These are phyloP conservation scores for Xylariaceae sp. DNA, from an alignment of 2,329 filamentous ascomycete species.

Conservation along the genomic window DNA sequence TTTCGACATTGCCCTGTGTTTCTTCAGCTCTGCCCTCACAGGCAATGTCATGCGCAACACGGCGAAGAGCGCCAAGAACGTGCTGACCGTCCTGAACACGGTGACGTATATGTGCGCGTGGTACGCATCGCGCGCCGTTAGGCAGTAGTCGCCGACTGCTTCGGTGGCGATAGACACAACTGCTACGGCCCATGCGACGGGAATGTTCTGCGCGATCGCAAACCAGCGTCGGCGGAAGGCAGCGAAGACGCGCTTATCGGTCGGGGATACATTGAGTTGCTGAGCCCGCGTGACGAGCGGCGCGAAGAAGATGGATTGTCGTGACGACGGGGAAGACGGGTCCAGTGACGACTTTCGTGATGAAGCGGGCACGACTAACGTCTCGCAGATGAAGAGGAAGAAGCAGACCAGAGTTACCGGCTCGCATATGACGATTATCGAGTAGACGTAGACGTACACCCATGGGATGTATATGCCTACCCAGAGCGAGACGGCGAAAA, in stretches of 20 bases:
- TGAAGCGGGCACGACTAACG: slow-evolving; percentile 29
- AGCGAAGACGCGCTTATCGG: slow-evolving; percentile 14
- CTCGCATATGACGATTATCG: slow-evolving; percentile 39
- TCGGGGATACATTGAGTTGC: neutral
- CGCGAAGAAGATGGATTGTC: slow-evolving; percentile 37
- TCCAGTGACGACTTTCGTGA: neutral
- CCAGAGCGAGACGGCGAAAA: slow-evolving; percentile 39
- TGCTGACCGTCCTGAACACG: slow-evolving; percentile 27
- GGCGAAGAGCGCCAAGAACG: slow-evolving; percentile 24
- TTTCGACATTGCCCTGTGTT: slow-evolving; percentile 27
- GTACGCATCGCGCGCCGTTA: slow-evolving; percentile 27
- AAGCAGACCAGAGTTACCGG: slow-evolving; percentile 41
- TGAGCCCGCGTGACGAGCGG: slow-evolving; percentile 30
- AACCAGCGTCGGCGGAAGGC: slow-evolving; percentile 33
- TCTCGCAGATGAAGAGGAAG: slow-evolving; percentile 43
- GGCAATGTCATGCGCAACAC: slow-evolving; percentile 23
- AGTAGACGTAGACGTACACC: slow-evolving; percentile 38
- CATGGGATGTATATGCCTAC: slow-evolving; percentile 37
- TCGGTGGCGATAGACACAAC: slow-evolving; percentile 36
- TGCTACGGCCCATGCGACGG: slow-evolving; percentile 38
- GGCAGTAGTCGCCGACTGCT: slow-evolving; percentile 31
- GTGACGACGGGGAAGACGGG: neutral
- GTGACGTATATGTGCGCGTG: slow-evolving; percentile 34
- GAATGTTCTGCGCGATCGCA: slow-evolving; percentile 40
- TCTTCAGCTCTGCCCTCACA: slow-evolving; percentile 21